These are phyloP conservation scores for Misopates orontium DNA, from an alignment of 257 asterid species.

Conservation along the genomic window DNA sequence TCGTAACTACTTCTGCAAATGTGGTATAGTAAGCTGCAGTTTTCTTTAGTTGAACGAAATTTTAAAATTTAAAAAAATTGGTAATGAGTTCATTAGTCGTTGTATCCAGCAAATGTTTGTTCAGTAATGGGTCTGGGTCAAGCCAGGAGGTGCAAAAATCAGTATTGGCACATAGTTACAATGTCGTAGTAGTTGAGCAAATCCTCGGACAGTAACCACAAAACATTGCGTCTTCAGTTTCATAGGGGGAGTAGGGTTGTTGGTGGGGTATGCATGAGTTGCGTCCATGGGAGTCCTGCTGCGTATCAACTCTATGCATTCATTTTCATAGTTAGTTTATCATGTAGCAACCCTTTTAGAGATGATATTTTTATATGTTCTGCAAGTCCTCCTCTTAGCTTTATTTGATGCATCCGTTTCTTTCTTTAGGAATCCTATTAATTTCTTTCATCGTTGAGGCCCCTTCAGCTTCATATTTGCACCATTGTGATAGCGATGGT, in stretches of 20 bases:
- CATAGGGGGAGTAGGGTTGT: neutral
- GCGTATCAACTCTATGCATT: neutral
- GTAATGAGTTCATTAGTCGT: neutral
- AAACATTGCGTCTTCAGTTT: neutral
- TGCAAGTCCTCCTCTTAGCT: neutral
- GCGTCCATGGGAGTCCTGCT: conserved; percentile 3
- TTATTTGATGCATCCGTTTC: neutral
- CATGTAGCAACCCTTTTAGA: neutral
- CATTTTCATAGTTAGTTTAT: neutral
- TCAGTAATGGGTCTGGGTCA: neutral
- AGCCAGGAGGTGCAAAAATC: conserved; percentile 11
- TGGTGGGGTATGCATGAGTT: neutral
- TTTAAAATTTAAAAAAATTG: neutral
- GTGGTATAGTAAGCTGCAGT: conserved; percentile 1
- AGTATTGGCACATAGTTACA: neutral
- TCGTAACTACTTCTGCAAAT: neutral
- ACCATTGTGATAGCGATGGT: conserved; percentile 7
- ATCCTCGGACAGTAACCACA: neutral
- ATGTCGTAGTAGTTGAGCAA: neutral
- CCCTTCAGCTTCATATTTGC: conserved; percentile 6
- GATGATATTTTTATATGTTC: too few relatives aligned
- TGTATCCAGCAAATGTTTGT: too few relatives aligned
- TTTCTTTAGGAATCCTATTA: neutral
- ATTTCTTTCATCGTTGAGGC: conserved; percentile 4
- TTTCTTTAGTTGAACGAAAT: too few relatives aligned